Evolutionary conservation across 2,329 filamentous ascomycete genomes (phyloP).

Genomic region (Epichloe gansuensis): DNA sequence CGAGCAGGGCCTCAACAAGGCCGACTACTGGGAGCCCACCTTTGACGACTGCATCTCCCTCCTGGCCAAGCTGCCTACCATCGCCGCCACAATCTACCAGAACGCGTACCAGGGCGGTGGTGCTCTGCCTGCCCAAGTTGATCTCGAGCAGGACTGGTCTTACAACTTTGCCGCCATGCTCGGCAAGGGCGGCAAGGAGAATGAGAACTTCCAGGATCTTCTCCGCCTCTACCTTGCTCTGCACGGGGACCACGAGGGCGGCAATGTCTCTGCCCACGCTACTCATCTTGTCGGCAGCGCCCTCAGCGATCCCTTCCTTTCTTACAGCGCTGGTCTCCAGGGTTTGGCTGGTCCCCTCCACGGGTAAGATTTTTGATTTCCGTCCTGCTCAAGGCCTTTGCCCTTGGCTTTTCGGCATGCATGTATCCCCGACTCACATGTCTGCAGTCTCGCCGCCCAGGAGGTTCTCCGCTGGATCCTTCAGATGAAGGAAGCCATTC

Average conservation of each 20-base stretch:
- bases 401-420: neutral
- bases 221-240: constrained; percentile 89
- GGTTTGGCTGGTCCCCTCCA: constrained; percentile 76
- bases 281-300: constrained; percentile 94
- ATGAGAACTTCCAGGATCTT: constrained; percentile 91
- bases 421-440: neutral
- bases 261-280: constrained; percentile 90
- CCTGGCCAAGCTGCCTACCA: constrained; percentile 89
- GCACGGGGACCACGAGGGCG: constrained; percentile 95
- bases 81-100: constrained; percentile 96
- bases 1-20: constrained; percentile 81
- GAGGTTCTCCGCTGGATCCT: constrained; percentile 95
- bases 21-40: constrained; percentile 96
- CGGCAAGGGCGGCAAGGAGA: constrained; percentile 75
- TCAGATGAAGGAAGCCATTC: constrained; percentile 86
- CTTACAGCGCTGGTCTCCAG: constrained; percentile 89
- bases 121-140: constrained; percentile 62
- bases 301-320: constrained; percentile 87
- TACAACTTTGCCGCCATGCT: constrained; percentile 98
- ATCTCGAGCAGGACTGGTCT: constrained; percentile 85
- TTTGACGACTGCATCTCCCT: constrained; percentile 93
- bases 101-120: constrained; percentile 69
- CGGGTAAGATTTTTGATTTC: constrained; percentile 34
- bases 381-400: neutral
- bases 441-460: constrained; percentile 67